Conservation (phyloP, 345 rosid genomes). For the Citrus sp. region DNA sequence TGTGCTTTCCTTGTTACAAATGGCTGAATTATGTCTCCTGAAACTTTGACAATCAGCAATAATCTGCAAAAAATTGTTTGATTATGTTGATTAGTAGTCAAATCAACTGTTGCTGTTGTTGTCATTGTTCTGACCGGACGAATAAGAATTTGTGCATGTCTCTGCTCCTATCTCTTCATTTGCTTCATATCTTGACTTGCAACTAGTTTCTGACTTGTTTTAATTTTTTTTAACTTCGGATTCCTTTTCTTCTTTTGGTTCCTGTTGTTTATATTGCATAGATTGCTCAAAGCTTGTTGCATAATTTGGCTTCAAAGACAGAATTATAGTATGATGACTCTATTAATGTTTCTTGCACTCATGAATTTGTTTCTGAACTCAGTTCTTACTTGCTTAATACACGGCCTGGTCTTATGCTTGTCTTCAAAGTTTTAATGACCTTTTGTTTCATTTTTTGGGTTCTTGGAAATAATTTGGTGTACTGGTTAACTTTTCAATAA, state of each 20-base stretch:
- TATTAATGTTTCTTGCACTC: neutral
- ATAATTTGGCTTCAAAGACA: neutral
- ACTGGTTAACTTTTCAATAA: neutral
- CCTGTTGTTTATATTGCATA: neutral
- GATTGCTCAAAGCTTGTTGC: neutral
- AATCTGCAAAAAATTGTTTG: neutral
- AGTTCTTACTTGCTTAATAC: neutral
- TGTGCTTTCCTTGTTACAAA: neutral
- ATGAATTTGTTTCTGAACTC: neutral
- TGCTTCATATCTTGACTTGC: neutral
- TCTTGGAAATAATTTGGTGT: neutral
- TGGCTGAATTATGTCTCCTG: neutral
- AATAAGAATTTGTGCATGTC: neutral
- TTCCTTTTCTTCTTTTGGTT: neutral
- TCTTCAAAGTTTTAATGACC: neutral
- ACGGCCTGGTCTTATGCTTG: neutral
- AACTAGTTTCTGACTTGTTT: neutral
- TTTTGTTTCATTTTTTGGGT: neutral
- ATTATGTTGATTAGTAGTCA: neutral
- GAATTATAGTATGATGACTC: neutral
- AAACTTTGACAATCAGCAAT: neutral
- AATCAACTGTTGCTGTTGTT: neutral
- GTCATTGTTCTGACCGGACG: neutral
- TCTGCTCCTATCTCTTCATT: neutral
- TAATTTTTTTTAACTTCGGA: neutral